Conservation (phyloP, 2,329 filamentous ascomycete genomes). For the Rugonectria rugulosa region DNA sequence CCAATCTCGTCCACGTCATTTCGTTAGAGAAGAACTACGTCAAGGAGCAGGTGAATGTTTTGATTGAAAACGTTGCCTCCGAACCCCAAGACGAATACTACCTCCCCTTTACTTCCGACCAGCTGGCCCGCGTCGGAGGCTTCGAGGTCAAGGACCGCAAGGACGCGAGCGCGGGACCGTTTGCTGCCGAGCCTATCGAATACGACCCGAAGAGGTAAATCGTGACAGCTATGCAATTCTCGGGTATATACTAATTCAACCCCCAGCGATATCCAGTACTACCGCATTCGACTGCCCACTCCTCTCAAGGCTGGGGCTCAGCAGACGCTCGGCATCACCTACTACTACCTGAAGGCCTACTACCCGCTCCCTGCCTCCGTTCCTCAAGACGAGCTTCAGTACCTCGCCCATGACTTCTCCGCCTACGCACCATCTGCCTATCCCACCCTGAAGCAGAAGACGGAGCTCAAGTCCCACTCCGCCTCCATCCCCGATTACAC, state of each 20-base stretch:
- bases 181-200: conserved; percentile 74
- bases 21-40: conserved; percentile 94
- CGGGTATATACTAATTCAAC: conserved; percentile 23
- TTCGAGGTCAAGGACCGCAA: conserved; percentile 95
- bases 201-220: conserved; percentile 65
- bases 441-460: conserved; percentile 90
- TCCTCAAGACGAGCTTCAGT: conserved; percentile 86
- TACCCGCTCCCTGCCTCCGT: conserved; percentile 82
- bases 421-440: conserved; percentile 87
- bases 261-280: conserved; percentile 80
- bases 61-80: conserved; percentile 86
- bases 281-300: conserved; percentile 78
- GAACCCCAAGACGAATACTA: conserved; percentile 89
- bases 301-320: conserved; percentile 79
- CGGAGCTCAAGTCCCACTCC: conserved; percentile 88
- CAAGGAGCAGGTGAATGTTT: conserved; percentile 90
- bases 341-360: conserved; percentile 81
- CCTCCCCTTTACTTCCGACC: conserved; percentile 80
- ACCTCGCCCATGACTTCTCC: conserved; percentile 84
- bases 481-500: conserved; percentile 86
- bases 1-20: conserved; percentile 87
- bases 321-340: conserved; percentile 87
- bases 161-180: conserved; percentile 70
- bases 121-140: conserved; percentile 80
- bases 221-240: conserved; percentile 18